Evolutionary conservation across 306 rosid genomes (phyloP).

Genomic region (Astragalus glycyphyllos): DNA sequence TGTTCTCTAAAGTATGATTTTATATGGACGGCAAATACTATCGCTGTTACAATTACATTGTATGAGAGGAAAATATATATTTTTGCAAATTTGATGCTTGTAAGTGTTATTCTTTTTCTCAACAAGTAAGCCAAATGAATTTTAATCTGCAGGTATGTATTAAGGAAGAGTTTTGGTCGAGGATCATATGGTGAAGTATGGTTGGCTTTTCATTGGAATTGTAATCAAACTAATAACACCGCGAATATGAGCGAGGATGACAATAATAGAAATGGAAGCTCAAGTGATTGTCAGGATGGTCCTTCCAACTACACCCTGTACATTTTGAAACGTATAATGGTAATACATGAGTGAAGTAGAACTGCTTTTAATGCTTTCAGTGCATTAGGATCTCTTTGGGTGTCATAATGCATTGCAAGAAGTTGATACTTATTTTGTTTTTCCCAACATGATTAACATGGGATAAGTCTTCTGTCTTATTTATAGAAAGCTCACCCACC

Average conservation of each 20-base stretch:
- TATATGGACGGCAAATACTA: conserved; percentile 28
- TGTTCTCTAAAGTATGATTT: conserved; percentile 28
- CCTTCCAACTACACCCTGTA: conserved; percentile 64
- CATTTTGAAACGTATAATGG: conserved; percentile 96
- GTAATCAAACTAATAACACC: conserved; percentile 59
- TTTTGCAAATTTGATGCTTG: conserved; percentile 29
- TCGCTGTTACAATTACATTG: conserved; percentile 22
- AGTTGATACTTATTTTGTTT: conserved; percentile 5
- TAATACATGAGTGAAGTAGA: conserved; percentile 47
- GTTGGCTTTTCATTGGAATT: conserved; percentile 92
- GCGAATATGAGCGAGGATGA: conserved; percentile 50
- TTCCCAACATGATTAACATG: conserved; percentile 17
- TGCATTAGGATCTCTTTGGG: conserved; percentile 36
- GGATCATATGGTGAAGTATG: conserved; percentile 99
- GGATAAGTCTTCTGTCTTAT: conserved; percentile 5
- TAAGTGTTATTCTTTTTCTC: conserved; percentile 31
- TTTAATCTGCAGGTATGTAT: conserved; percentile 67
- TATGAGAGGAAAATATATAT: neutral
- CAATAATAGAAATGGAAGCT: conserved; percentile 49
- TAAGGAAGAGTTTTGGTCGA: conserved; percentile 88
- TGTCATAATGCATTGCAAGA: conserved; percentile 13
- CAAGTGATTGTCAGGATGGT: conserved; percentile 58
- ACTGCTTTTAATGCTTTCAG: conserved; percentile 37
- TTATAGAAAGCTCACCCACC: neutral
- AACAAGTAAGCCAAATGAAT: conserved; percentile 38